Percentiles rank a stretch among this genome's conserved stretches.
Evolutionary conservation across 2,329 filamentous ascomycete species (phyloP).

Genomic region (Sporothrix inflata): DNA sequence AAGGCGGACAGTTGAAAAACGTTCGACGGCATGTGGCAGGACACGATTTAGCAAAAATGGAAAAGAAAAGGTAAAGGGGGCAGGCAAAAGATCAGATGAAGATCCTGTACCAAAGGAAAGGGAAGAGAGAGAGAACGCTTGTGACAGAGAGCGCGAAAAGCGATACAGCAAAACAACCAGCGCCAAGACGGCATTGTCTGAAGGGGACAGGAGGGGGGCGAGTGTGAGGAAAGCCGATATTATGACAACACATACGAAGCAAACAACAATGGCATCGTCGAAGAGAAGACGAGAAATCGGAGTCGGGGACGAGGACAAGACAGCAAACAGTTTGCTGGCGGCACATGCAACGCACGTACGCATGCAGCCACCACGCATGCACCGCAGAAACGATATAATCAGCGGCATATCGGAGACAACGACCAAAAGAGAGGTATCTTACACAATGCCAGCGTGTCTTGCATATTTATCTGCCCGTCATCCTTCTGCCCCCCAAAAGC

Average conservation of each 20-base stretch:
- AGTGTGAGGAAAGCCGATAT: not conserved
- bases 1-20: not conserved
- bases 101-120: constrained; percentile 17
- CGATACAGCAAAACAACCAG: not conserved
- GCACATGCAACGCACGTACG: not conserved
- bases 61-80: not conserved
- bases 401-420: not conserved
- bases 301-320: not conserved
- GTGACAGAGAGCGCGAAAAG: not conserved
- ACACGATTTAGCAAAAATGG: not conserved
- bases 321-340: not conserved
- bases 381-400: not conserved
- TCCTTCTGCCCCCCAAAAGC: not conserved
- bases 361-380: constrained; percentile 11
- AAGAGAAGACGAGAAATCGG: not conserved
- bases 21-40: not conserved
- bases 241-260: no score
- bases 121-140: not conserved
- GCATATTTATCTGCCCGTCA: constrained; percentile 12
- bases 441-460: constrained; percentile 19
- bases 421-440: not conserved
- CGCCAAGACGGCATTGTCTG: constrained; percentile 7
- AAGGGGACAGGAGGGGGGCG: not conserved
- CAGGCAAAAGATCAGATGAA: constrained; percentile 24
- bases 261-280: not conserved